Conservation (phyloP, 495 filamentous ascomycete species). For the Hypoxylon intermedium region DNA sequence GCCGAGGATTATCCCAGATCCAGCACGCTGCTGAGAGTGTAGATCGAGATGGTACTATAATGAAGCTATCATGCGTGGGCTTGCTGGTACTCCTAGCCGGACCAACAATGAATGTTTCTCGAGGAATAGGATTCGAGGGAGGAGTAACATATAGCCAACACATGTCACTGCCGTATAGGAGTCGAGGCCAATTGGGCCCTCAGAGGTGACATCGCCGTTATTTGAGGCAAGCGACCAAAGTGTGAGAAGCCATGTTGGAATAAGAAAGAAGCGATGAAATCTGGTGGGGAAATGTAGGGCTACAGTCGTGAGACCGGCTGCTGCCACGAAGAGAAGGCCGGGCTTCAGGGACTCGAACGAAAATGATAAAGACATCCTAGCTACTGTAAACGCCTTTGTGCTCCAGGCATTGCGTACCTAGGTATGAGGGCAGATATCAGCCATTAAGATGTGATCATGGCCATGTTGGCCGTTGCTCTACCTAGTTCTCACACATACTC, state of each 20-base stretch:
- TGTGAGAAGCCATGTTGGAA: constrained; percentile 2
- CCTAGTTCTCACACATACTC: background rate
- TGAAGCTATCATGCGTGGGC: background rate
- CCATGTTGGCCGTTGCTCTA: background rate
- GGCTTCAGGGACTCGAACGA: constrained; percentile 8
- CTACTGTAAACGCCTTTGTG: background rate
- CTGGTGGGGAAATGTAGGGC: constrained; percentile 3
- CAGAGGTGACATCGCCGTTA: background rate
- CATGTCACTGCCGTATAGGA: constrained; percentile 16
- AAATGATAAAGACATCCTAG: background rate
- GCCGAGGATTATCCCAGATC: constrained; percentile 20
- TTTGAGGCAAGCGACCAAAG: constrained; percentile 2
- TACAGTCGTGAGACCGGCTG: background rate
- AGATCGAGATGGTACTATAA: background rate
- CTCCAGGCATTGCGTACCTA: background rate
- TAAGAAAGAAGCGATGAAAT: constrained; percentile 5
- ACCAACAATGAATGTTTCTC: background rate
- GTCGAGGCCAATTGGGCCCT: background rate
- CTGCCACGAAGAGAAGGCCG: constrained; percentile 1
- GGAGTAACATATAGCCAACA: constrained; percentile 10
- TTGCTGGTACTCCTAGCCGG: background rate
- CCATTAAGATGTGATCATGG: background rate
- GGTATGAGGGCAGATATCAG: background rate
- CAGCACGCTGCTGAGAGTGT: constrained; percentile 11
- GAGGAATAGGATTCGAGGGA: constrained; percentile 5